phyloP scores from a whole-genome alignment of 164 flowering plant species.

The Magnolia changhungtana region DNA sequence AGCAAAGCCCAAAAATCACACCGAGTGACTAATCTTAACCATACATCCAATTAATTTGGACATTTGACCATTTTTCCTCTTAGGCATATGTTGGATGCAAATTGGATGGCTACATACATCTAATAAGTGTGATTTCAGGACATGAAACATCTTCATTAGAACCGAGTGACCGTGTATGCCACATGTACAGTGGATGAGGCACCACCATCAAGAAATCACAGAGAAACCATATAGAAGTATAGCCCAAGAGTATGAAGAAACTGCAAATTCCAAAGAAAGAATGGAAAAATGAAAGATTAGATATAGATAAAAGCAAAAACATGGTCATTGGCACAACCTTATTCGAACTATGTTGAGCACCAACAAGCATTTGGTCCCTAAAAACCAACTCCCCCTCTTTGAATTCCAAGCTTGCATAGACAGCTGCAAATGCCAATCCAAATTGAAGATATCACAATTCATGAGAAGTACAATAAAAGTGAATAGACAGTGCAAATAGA shows the following conservation, averaged over 20 bases:
- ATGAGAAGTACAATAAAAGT: not conserved
- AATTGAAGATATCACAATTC: not conserved
- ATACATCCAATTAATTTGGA: too few relatives aligned
- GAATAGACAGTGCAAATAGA: not conserved
- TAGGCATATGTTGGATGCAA: too few relatives aligned
- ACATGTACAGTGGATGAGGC: not conserved
- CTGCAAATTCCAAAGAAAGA: not conserved
- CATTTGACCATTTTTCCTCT: too few relatives aligned
- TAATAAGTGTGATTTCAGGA: too few relatives aligned
- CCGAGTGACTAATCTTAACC: too few relatives aligned
- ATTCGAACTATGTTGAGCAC: conserved; percentile 79
- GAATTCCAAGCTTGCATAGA: conserved; percentile 59
- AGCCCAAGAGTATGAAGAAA: not conserved
- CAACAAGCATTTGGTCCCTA: conserved; percentile 86
- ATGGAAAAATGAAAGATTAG: not conserved
- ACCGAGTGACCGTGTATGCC: not conserved
- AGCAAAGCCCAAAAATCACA: too few relatives aligned
- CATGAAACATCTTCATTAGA: too few relatives aligned
- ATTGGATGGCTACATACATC: too few relatives aligned
- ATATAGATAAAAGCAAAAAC: not conserved
- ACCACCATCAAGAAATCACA: not conserved
- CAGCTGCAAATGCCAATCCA: conserved; percentile 39
- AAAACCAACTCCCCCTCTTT: conserved; percentile 71
- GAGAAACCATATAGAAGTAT: not conserved
- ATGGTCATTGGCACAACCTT: conserved; percentile 44